Evolutionary conservation across 139 green algal species (phyloP).

Genomic region (Ulvella scutata): DNA sequence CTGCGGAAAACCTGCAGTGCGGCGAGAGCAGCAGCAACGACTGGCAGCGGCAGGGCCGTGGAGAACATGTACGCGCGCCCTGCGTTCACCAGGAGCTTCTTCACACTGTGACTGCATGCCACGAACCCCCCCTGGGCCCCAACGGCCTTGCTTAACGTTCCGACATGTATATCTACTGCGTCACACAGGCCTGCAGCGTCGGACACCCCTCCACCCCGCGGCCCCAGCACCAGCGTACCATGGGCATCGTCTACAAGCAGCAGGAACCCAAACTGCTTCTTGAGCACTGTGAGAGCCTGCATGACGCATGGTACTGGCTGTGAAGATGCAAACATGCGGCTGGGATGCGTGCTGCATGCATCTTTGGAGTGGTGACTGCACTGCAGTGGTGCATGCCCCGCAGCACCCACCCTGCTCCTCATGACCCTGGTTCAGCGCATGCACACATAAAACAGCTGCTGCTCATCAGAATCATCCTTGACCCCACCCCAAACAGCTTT

Average conservation of each 20-base stretch:
- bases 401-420: too few species aligned
- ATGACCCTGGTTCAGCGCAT: too few species aligned
- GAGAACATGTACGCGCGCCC: slow-evolving; percentile 65
- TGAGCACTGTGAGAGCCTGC: slow-evolving; percentile 41
- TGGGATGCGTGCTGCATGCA: too few species aligned
- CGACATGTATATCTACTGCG: slow-evolving; percentile 75
- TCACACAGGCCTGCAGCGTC: slow-evolving; percentile 30
- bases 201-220: slow-evolving; percentile 46
- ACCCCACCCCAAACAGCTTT: too few species aligned
- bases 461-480: too few species aligned
- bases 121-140: slow-evolving; percentile 78
- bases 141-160: slow-evolving; percentile 88
- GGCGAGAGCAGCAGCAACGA: slow-evolving; percentile 54
- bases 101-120: slow-evolving; percentile 33
- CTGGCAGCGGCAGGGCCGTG: slow-evolving; percentile 60
- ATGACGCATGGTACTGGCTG: too few species aligned
- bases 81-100: slow-evolving; percentile 47
- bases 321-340: too few species aligned
- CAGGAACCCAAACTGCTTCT: slow-evolving; percentile 58
- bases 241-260: slow-evolving; percentile 88
- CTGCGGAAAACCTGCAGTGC: slow-evolving; percentile 40
- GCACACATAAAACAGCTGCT: too few species aligned
- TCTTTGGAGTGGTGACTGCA: too few species aligned
- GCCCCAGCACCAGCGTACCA: slow-evolving; percentile 76
- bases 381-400: too few species aligned